phyloP scores from a whole-genome alignment of 2,329 filamentous ascomycete genomes.

The Cadophora malorum region DNA sequence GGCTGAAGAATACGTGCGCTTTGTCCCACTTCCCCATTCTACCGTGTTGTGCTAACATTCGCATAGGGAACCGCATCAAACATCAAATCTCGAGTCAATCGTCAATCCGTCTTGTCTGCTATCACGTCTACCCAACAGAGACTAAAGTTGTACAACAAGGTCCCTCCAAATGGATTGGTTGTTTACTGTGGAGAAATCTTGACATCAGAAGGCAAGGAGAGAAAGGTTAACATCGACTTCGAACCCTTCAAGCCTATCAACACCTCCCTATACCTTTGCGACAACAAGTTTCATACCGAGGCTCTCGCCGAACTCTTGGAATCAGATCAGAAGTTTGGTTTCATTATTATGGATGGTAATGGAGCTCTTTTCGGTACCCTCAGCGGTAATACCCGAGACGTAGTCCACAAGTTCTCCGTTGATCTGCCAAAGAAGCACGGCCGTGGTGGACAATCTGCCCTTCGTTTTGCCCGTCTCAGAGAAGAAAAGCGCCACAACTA shows the following conservation, averaged over 20 bases:
- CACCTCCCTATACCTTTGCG: slow-evolving; percentile 97
- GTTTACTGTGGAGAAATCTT: slow-evolving; percentile 99
- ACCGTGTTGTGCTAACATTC: slow-evolving; percentile 30
- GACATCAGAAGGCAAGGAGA: slow-evolving; percentile 96
- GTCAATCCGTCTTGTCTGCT: slow-evolving; percentile 95
- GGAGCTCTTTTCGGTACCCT: slow-evolving; percentile 96
- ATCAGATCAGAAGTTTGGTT: slow-evolving; percentile 98
- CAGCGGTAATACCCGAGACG: slow-evolving; percentile 94
- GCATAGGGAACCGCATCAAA: slow-evolving; percentile 92
- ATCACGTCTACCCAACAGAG: slow-evolving; percentile 99
- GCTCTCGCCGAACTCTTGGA: slow-evolving; percentile 95
- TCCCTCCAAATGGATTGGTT: slow-evolving; percentile 95
- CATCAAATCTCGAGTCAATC: slow-evolving; percentile 99
- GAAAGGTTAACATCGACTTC: slow-evolving; percentile 99
- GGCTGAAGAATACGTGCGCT: slow-evolving; percentile 97
- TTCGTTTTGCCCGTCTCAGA: slow-evolving; percentile 98
- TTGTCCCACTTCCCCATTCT: slow-evolving; percentile 18
- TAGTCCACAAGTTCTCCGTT: slow-evolving; percentile 97
- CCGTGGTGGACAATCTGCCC: slow-evolving; percentile 98
- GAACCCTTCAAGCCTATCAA: slow-evolving; percentile 99
- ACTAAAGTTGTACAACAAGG: slow-evolving; percentile 98
- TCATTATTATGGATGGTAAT: slow-evolving; percentile 99
- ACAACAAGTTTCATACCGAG: slow-evolving; percentile 99
- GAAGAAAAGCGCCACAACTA: slow-evolving; percentile 99
- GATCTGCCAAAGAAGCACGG: slow-evolving; percentile 99